A percentile compares a stretch with the other conserved stretches of the same genome.
Conservation (phyloP, 176 grass and related monocot genomes). For the Hordeum marinum region DNA sequence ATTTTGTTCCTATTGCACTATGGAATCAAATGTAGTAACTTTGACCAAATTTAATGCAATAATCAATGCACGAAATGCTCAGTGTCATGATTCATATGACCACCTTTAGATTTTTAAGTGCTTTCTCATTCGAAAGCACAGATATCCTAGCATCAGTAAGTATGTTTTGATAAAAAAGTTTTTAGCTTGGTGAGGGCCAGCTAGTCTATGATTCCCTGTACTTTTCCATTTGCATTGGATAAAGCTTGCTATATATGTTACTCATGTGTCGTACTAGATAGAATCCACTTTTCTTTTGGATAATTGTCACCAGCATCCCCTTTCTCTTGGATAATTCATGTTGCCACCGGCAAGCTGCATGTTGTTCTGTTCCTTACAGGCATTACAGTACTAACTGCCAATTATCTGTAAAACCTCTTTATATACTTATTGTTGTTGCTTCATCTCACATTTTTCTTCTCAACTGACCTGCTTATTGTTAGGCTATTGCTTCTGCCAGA, state of each 20-base stretch:
- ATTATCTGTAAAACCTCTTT: constrained; percentile 20
- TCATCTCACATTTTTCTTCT: constrained; percentile 34
- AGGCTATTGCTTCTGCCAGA: constrained; percentile 99
- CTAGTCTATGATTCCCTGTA: neutral
- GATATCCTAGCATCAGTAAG: neutral
- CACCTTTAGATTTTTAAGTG: neutral
- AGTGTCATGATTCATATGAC: neutral
- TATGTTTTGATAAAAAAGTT: neutral
- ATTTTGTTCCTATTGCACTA: neutral
- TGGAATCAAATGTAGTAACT: neutral
- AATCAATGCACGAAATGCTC: neutral
- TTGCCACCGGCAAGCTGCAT: neutral
- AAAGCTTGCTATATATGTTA: neutral
- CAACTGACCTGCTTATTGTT: constrained; percentile 46
- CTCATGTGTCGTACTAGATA: neutral
- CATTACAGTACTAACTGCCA: neutral
- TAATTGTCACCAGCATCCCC: neutral
- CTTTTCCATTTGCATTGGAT: neutral
- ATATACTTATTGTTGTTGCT: neutral
- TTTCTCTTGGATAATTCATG: constrained; percentile 1
- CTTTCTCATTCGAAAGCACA: neutral
- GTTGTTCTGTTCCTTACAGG: neutral
- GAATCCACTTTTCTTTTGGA: neutral
- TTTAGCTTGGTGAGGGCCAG: neutral
- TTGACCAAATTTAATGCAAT: neutral